Base-by-base conservation (phyloP, 176 grass and related monocot genomes). In the Panicum miliaceum region DNA sequence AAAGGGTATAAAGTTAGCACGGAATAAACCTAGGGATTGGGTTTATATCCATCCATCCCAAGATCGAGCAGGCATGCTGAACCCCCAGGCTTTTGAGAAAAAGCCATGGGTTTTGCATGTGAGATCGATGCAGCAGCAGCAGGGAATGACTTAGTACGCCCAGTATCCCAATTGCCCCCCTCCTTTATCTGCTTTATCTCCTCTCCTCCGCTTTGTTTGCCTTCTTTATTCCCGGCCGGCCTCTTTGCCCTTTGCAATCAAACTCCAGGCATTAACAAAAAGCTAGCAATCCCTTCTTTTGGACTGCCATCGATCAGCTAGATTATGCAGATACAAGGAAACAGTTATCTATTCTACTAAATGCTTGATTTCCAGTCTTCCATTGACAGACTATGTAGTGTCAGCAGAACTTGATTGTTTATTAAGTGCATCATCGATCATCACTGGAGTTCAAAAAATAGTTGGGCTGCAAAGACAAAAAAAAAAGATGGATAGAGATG, bases 21-120 rank as follows among this genome's bases (percentile, higher is more conserved):
- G 79, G 89, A 87, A 90, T 87, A 90, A 90, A 80, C 75, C 89
- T 90, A 90, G 89, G 89, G 84, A 87, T 90, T 83, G 89, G 84
- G 80, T 75, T 87, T 74, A 84, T 74, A 89, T 84, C 48, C 50
- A 13, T 75, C 32, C 54, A 58, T 56, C 19, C 67, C 59, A 43
- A 52, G 50, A 48, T 2, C 46, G 29, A 53, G 52, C 65, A 81
- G 67, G 34, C 80, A 71, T 72, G 67, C 80, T 81, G 36, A 76
- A 85, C 34, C 70, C 90, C 71, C 90, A 92, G 86, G 82, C 86
- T 94, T 90, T 89, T 56, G 77, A 76, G 71, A 72, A 84, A 86
- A 89, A 92, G 78, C 66, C 26, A 82, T 58, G 82, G 66, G 71
- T 52, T 73, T 73, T 52, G 71, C 84, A 69, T 88, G 89, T 67